Base-by-base conservation (phyloP, 1,284 basidiomycete genomes). In the Thelephora terrestris region DNA sequence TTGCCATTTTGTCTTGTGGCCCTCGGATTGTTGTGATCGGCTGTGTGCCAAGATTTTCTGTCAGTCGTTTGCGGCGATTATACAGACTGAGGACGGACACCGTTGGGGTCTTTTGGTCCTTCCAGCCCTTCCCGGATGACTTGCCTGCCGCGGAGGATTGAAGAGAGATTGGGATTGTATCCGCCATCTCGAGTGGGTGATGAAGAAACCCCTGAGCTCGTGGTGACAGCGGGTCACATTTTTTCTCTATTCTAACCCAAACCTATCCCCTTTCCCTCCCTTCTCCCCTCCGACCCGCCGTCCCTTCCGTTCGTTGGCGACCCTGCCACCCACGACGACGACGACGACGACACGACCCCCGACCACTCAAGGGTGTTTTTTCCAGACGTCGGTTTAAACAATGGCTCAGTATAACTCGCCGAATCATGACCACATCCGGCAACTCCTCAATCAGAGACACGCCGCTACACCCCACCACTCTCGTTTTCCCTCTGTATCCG, bases 121-220 rank as follows among this genome's bases (percentile, higher is more conserved):
- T 88, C 85, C 85, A 88, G 45, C 74, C 55, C 59, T 84, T 85
- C 7, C 81, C 75, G 1, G 82, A 85, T 2, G 69, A 61, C 37
- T 82, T 71, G n/a, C 83, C 81, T 50, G 69, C 69, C 34, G 76
- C 68, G 2, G 83, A 78, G 27, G 75, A 63, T 5, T 74, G 65
- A 18, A 85, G 61, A 16, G 68, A 51, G n/a, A 74, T 50, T 29
- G 51, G 43, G 5, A 51, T 38, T 14, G 52, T 35, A 36, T 47
- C 29, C 12, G 29, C 12, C 29, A 32, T 32, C 7, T 32, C 3
- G 6, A 14, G 7, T 9, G 29, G 14, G 12, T 10, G 29, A 32
- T 32, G 39, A 24, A 10, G 47, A 47, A 34, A 34, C 17, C 12
- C 25, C 7, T 18, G 10, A 16, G 40, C 46, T 38, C 39, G 44